Percentiles rank a stretch among this genome's conserved stretches.
phyloP scores from a whole-genome alignment of 1,284 basidiomycete genomes.

The Heliocybe sulcata region DNA sequence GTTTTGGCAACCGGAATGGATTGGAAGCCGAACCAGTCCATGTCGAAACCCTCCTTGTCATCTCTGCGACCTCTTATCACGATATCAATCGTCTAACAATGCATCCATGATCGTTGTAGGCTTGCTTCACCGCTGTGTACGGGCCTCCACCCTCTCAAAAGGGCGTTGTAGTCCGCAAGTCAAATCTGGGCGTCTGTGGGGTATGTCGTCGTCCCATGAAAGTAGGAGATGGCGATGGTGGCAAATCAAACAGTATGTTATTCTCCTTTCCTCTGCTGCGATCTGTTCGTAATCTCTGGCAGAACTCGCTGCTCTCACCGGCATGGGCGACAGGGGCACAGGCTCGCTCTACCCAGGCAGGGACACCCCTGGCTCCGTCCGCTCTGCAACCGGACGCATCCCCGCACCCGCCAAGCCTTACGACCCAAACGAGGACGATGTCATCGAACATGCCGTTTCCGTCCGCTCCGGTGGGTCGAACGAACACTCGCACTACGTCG shows the following conservation, averaged over 20 bases:
- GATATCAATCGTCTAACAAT: neutral
- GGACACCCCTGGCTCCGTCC: slow-evolving; percentile 40
- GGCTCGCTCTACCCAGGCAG: slow-evolving; percentile 60
- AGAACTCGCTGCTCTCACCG: slow-evolving; percentile 87
- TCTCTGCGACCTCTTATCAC: neutral
- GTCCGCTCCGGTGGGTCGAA: slow-evolving; percentile 36
- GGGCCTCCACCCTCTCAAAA: slow-evolving; percentile 71
- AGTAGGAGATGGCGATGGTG: slow-evolving; percentile 74
- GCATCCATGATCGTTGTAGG: slow-evolving; percentile 47
- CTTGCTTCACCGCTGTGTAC: slow-evolving; percentile 94
- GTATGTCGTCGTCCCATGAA: slow-evolving; percentile 96
- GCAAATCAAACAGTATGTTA: slow-evolving; percentile 82
- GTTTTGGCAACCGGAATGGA: too few relatives aligned
- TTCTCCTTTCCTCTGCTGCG: slow-evolving; percentile 2
- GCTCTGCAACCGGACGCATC: slow-evolving; percentile 21
- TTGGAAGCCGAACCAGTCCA: too few relatives aligned
- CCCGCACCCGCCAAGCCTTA: slow-evolving; percentile 21
- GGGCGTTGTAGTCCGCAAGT: slow-evolving; percentile 50
- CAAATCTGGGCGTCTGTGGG: slow-evolving; percentile 90
- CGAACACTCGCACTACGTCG: slow-evolving; percentile 59
- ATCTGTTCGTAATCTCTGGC: slow-evolving; percentile 4
- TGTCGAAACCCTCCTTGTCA: neutral
- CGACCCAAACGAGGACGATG: slow-evolving; percentile 77
- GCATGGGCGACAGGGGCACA: slow-evolving; percentile 63
- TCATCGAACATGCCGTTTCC: slow-evolving; percentile 53